Evolutionary conservation across 345 rosid genomes (phyloP).

Genomic region (Aurinia saxatilis): DNA sequence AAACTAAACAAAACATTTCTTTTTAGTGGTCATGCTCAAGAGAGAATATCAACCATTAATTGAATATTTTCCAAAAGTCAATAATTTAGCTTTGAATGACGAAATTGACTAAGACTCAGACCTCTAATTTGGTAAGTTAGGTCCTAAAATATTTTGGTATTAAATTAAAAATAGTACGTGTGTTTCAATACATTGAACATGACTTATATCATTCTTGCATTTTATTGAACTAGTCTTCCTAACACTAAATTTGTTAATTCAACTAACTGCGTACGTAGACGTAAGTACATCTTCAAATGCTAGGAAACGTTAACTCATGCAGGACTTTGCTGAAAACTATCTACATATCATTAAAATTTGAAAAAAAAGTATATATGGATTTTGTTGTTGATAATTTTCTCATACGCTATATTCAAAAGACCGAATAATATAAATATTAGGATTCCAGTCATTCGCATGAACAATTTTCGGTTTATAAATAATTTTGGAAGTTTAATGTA

Average conservation of each 20-base stretch:
- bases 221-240: background rate
- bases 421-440: too few relatives aligned
- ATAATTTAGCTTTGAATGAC: background rate
- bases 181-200: background rate
- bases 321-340: too few relatives aligned
- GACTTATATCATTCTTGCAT: background rate
- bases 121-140: background rate
- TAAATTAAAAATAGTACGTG: background rate
- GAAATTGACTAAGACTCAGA: background rate
- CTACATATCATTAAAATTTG: too few relatives aligned
- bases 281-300: background rate
- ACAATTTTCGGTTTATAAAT: too few relatives aligned
- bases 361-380: too few relatives aligned
- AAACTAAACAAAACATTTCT: background rate
- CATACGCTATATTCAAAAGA: too few relatives aligned
- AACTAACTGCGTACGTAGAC: background rate
- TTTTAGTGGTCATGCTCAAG: slow-evolving; percentile 13
- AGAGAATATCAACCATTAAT: background rate
- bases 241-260: background rate
- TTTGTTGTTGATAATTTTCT: too few relatives aligned
- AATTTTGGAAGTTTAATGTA: too few relatives aligned
- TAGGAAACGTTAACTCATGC: too few relatives aligned
- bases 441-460: too few relatives aligned
- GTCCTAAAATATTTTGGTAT: background rate
- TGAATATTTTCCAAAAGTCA: slow-evolving; percentile 6